Conservation (phyloP, 345 rosid genomes). For the Ailanthus altissimus region DNA sequence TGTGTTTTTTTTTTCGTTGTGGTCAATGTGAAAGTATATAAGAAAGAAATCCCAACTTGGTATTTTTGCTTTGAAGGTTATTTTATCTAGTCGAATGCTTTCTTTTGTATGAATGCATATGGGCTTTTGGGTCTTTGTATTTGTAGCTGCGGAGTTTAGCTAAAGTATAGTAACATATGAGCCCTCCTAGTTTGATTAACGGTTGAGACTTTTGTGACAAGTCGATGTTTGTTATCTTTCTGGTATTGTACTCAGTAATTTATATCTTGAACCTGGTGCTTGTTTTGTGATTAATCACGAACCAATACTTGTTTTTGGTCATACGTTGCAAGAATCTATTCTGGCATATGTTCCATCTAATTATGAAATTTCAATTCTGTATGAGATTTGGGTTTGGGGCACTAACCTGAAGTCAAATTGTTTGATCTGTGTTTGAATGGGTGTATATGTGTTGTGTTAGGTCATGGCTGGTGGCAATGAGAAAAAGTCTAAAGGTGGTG, state of each 20-base stretch:
- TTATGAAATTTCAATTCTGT: neutral
- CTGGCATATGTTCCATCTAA: neutral
- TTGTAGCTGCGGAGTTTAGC: neutral
- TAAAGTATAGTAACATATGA: neutral
- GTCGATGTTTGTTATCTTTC: neutral
- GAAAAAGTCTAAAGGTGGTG: neutral
- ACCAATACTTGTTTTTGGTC: neutral
- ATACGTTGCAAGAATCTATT: neutral
- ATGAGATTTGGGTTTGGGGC: neutral
- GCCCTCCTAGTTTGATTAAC: neutral
- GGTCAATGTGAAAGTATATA: neutral
- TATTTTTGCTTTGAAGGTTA: neutral
- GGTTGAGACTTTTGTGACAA: neutral
- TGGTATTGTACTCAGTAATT: neutral
- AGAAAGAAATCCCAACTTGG: neutral
- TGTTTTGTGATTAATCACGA: neutral
- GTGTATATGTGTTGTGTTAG: neutral
- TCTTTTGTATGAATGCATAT: neutral
- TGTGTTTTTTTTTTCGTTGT: neutral
- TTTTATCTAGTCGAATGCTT: neutral
- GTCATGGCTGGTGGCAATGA: conserved; percentile 37
- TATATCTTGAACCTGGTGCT: neutral
- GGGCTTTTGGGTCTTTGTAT: neutral
- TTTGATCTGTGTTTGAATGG: neutral
- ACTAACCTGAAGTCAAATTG: neutral